Conservation (phyloP, 768 basidiomycete species). For the Myochromella boudieri region DNA sequence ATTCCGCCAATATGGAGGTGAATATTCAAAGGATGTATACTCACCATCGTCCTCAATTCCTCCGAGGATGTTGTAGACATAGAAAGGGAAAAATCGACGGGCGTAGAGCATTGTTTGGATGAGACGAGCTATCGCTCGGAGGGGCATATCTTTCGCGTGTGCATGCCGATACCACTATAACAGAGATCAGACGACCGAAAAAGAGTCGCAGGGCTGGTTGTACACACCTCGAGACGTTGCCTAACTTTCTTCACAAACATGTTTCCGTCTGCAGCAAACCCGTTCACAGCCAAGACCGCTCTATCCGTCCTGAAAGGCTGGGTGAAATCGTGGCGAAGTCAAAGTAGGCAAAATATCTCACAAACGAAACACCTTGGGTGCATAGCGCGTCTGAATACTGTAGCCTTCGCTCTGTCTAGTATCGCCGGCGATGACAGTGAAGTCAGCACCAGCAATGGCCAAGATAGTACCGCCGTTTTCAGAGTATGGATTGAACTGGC, state of each 20-base stretch:
- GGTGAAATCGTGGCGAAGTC: not conserved
- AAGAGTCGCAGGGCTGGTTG: not conserved
- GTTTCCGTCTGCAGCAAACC: conserved; percentile 96
- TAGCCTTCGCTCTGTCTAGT: conserved; percentile 98
- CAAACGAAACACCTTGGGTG: conserved; percentile 93
- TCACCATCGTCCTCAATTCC: conserved; percentile 95
- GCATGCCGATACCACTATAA: conserved; percentile 95
- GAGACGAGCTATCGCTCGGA: conserved; percentile 93
- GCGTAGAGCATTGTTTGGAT: conserved; percentile 98
- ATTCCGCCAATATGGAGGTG: conserved; percentile 22
- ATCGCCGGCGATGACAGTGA: conserved; percentile 94
- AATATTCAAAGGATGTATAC: conserved; percentile 27
- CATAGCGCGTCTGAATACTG: conserved; percentile 96
- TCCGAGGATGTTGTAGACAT: conserved; percentile 94
- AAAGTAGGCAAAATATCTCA: conserved; percentile 39
- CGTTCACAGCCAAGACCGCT: conserved; percentile 92
- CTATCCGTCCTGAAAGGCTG: conserved; percentile 72
- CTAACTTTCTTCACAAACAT: conserved; percentile 97
- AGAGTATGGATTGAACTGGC: conserved; percentile 84
- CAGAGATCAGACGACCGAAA: conserved; percentile 2
- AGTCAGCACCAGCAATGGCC: conserved; percentile 91
- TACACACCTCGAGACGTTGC: conserved; percentile 88
- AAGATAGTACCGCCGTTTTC: conserved; percentile 97
- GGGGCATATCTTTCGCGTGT: conserved; percentile 96
- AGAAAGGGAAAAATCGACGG: conserved; percentile 97